Conservation (phyloP, 768 basidiomycete species). For the Ramaria sp. region DNA sequence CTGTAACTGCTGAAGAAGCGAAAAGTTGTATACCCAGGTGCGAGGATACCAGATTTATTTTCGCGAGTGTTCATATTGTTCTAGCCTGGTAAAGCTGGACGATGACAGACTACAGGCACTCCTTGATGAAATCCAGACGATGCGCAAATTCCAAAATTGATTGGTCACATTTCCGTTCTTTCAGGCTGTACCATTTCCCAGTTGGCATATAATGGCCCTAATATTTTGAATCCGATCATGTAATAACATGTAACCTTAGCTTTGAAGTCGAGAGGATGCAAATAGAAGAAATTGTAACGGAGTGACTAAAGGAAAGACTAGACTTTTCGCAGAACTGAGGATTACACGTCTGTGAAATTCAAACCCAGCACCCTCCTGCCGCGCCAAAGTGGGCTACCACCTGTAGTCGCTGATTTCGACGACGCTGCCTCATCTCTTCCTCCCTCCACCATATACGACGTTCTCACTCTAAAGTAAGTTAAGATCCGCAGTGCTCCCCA, state of each 20-base stretch:
- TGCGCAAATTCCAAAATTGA: slow-evolving; percentile 83
- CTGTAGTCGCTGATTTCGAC: slow-evolving; percentile 3
- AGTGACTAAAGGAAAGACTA: background rate
- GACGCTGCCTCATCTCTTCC: background rate
- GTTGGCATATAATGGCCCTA: too few relatives aligned
- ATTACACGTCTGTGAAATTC: background rate
- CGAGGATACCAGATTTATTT: slow-evolving; percentile 9
- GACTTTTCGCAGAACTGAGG: background rate
- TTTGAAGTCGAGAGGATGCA: too few relatives aligned
- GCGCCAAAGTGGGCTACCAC: background rate
- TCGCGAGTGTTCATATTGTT: background rate
- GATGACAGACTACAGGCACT: slow-evolving; percentile 76
- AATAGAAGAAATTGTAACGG: background rate
- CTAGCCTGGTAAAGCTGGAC: slow-evolving; percentile 76
- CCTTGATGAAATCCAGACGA: slow-evolving; percentile 80
- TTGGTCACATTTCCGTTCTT: background rate
- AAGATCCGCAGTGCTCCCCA: background rate
- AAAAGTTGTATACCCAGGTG: slow-evolving; percentile 88
- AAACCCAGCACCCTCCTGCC: background rate
- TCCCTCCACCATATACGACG: background rate
- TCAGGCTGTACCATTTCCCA: background rate
- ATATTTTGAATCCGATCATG: too few relatives aligned
- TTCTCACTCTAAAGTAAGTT: background rate
- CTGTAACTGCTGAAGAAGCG: slow-evolving; percentile 80
- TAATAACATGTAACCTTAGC: too few relatives aligned